Percentiles rank a stretch among this genome's conserved stretches.
phyloP scores from a whole-genome alignment of 495 filamentous ascomycete species.

The Schizothecium vesticola region DNA sequence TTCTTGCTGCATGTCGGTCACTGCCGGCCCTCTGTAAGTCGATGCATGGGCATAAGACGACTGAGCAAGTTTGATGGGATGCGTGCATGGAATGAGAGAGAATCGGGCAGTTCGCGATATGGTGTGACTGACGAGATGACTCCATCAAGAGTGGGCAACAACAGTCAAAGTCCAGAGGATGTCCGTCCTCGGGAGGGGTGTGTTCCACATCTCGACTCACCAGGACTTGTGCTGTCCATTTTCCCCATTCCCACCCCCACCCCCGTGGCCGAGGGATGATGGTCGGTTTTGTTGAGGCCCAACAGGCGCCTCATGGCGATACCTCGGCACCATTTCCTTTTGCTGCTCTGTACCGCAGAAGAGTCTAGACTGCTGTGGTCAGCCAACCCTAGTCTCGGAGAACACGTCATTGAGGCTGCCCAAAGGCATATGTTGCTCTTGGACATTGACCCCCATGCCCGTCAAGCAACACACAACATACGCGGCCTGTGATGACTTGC shows the following conservation, averaged over 20 bases:
- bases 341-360: background rate
- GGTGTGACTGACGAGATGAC: background rate
- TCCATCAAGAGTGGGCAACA: background rate
- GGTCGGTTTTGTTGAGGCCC: background rate
- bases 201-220: background rate
- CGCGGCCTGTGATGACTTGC: background rate
- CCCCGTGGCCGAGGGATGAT: background rate
- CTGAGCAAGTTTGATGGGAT: background rate
- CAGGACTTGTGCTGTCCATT: background rate
- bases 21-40: background rate
- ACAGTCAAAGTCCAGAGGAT: background rate
- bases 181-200: background rate
- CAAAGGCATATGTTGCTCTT: background rate
- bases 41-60: background rate
- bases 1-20: background rate
- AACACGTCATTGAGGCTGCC: background rate
- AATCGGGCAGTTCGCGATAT: too few species aligned
- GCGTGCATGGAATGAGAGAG: too few species aligned
- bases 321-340: background rate
- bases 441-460: too few species aligned
- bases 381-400: background rate
- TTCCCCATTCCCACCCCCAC: too few species aligned
- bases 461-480: background rate
- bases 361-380: too few species aligned
- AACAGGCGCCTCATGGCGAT: background rate